A percentile compares a stretch with the other conserved stretches of the same genome.
Evolutionary conservation across 2,329 filamentous ascomycete genomes (phyloP).

Genomic region (Trichoderma atroviride): DNA sequence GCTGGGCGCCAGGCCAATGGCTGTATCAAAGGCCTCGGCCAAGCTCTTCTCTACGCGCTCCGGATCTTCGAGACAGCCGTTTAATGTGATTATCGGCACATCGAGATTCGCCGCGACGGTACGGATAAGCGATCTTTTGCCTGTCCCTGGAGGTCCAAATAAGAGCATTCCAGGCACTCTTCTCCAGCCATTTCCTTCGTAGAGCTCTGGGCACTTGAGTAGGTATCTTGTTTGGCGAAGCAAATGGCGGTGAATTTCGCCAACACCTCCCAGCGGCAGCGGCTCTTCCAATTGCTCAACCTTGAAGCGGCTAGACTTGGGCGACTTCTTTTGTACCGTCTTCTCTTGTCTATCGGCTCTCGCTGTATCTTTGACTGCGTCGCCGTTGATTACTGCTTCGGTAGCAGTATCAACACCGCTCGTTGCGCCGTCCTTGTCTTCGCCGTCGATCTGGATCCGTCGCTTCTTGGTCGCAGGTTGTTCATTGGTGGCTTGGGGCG

Average conservation of each 20-base stretch:
- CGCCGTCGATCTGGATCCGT: slow-evolving; percentile 35
- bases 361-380: background rate
- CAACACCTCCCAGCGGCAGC: slow-evolving; percentile 38
- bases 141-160: slow-evolving; percentile 78
- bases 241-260: slow-evolving; percentile 34
- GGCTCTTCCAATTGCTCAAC: slow-evolving; percentile 35
- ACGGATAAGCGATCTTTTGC: slow-evolving; percentile 77
- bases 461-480: slow-evolving; percentile 40
- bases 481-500: slow-evolving; percentile 30
- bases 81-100: slow-evolving; percentile 69
- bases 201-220: slow-evolving; percentile 33
- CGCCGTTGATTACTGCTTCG: slow-evolving; percentile 28
- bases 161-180: slow-evolving; percentile 63
- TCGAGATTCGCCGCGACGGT: slow-evolving; percentile 72
- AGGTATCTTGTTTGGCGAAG: slow-evolving; percentile 25
- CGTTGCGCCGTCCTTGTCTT: slow-evolving; percentile 31
- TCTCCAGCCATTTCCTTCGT: slow-evolving; percentile 28
- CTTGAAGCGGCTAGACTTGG: slow-evolving; percentile 38
- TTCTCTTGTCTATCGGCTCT: slow-evolving; percentile 35
- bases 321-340: slow-evolving; percentile 36
- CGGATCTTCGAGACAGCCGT: slow-evolving; percentile 41
- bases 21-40: slow-evolving; percentile 65
- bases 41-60: slow-evolving; percentile 46
- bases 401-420: slow-evolving; percentile 19
- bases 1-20: slow-evolving; percentile 81